Evolutionary conservation across 2,329 filamentous ascomycete species (phyloP).

Genomic region (Trichophyton schoenleinii): DNA sequence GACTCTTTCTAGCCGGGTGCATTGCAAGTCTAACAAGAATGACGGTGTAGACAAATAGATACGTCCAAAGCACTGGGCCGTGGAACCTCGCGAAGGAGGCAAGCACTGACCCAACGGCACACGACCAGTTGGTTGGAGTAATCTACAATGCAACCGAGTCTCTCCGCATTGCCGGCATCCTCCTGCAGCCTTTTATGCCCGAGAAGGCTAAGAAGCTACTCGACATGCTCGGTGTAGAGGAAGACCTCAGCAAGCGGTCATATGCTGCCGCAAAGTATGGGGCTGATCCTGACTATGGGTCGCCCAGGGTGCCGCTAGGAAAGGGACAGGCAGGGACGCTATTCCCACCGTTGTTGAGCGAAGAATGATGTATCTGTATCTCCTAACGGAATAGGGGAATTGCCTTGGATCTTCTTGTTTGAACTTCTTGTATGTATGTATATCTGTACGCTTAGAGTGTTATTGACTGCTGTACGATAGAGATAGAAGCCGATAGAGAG

Average conservation of each 20-base stretch:
- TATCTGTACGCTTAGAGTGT: too few relatives aligned
- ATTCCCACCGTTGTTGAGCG: conserved; percentile 38
- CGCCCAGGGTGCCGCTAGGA: conserved; percentile 17
- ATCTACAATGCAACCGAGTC: conserved; percentile 65
- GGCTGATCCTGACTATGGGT: conserved; percentile 59
- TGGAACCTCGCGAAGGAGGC: conserved; percentile 47
- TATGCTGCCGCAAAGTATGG: conserved; percentile 51
- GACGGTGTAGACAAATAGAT: conserved; percentile 48
- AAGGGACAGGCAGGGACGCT: conserved; percentile 36
- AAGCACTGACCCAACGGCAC: conserved; percentile 20
- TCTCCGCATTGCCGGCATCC: conserved; percentile 65
- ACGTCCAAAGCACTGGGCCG: conserved; percentile 52
- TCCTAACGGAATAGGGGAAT: neutral
- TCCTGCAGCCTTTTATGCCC: conserved; percentile 87
- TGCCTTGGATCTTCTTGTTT: neutral
- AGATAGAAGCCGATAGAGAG: neutral
- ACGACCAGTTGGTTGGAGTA: conserved; percentile 40
- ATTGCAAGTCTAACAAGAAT: neutral
- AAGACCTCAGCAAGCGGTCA: conserved; percentile 41
- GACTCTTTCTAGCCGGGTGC: neutral
- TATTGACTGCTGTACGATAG: neutral
- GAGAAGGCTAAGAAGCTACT: conserved; percentile 59
- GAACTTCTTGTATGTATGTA: too few relatives aligned
- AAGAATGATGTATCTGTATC: conserved; percentile 18
- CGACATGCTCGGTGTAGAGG: conserved; percentile 60